Conservation (phyloP, 148 eudicot genomes). For the Polygonum maritimum region DNA sequence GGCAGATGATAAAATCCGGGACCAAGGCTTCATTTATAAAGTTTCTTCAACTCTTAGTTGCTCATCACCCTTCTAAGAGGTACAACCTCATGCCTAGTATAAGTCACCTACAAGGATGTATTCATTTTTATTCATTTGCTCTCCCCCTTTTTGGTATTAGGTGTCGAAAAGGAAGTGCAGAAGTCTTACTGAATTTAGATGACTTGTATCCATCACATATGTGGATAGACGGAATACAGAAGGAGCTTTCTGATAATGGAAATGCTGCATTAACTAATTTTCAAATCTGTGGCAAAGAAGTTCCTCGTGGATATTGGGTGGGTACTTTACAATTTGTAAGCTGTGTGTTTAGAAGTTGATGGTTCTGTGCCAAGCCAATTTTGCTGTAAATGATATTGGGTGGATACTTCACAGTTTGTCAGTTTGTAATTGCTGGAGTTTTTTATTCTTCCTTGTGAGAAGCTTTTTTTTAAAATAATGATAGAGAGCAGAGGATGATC, state of each 20-base stretch:
- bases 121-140: background rate
- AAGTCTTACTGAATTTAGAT: constrained; percentile 77
- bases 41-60: constrained; percentile 82
- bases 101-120: background rate
- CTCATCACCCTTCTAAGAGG: constrained; percentile 94
- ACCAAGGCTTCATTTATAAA: constrained; percentile 66
- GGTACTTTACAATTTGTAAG: constrained; percentile 16
- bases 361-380: background rate
- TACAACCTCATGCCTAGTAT: constrained; percentile 18
- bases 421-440: background rate
- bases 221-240: constrained; percentile 32
- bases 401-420: background rate
- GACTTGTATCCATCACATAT: constrained; percentile 48
- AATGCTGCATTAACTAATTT: constrained; percentile 30
- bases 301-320: constrained; percentile 97
- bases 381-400: background rate
- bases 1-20: constrained; percentile 77
- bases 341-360: background rate
- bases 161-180: constrained; percentile 94
- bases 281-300: constrained; percentile 82
- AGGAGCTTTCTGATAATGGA: constrained; percentile 27
- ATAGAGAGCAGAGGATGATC: background rate
- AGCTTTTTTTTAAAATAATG: background rate
- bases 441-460: background rate
- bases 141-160: constrained; percentile 26